These are phyloP conservation scores for Diaporthe caulivora DNA, from an alignment of 2,329 filamentous ascomycete genomes.

Conservation along the genomic window DNA sequence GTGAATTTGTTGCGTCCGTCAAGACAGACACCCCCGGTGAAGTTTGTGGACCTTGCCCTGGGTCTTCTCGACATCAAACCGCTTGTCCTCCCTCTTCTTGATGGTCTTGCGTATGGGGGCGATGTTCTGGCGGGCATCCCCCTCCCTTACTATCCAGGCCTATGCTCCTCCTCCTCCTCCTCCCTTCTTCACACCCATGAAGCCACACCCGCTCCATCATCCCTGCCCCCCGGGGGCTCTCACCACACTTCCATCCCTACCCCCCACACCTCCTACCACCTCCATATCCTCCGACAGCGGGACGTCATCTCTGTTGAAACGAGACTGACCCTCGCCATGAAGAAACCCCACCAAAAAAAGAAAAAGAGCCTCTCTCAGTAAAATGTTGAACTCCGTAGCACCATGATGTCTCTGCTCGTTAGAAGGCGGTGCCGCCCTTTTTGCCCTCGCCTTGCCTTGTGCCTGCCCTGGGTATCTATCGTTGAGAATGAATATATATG, in stretches of 20 bases:
- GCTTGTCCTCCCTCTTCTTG: no score
- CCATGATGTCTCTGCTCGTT: slow-evolving; percentile 23
- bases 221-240: neutral
- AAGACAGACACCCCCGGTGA: no score
- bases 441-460: neutral
- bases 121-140: neutral
- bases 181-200: neutral
- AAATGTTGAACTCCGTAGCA: slow-evolving; percentile 43
- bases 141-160: neutral
- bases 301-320: slow-evolving; percentile 37
- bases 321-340: slow-evolving; percentile 38
- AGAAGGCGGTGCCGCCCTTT: slow-evolving; percentile 1
- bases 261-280: no score
- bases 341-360: slow-evolving; percentile 45
- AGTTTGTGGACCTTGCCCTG: no score
- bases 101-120: no score
- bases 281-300: neutral
- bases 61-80: no score
- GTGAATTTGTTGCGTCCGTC: no score
- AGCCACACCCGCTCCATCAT: neutral
- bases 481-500: slow-evolving; percentile 45
- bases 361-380: slow-evolving; percentile 48
- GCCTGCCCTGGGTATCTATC: slow-evolving; percentile 38
- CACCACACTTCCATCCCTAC: no score
- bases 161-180: neutral